Evolutionary conservation across 1,139 yeast genomes (phyloP).

Genomic region (Kodamaea ohmeri): DNA sequence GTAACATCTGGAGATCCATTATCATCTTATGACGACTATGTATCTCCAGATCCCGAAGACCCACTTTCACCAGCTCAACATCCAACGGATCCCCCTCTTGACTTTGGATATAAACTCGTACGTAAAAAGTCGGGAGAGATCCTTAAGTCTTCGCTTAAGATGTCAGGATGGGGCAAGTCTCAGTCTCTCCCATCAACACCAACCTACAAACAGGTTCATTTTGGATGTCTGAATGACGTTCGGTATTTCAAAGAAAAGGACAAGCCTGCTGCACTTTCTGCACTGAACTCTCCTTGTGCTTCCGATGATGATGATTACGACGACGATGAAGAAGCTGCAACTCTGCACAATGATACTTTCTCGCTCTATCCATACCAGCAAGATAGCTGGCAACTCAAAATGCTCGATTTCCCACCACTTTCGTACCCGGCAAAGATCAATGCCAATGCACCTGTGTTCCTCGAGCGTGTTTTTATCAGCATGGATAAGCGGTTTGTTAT

Average conservation of each 20-base stretch:
- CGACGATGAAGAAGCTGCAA: conserved; percentile 24
- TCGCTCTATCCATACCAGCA: conserved; percentile 6
- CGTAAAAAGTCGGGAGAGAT: conserved; percentile 80
- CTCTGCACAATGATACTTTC: conserved; percentile 7
- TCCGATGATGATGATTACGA: conserved; percentile 22
- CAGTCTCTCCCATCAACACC: conserved; percentile 75
- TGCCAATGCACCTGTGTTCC: conserved; percentile 45
- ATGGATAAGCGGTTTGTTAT: conserved; percentile 54
- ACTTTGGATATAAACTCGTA: conserved; percentile 31
- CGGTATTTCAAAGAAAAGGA: conserved; percentile 71
- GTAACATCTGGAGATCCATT: too few species aligned
- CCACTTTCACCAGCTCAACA: not conserved
- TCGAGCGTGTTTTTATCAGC: conserved; percentile 64
- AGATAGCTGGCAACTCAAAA: conserved; percentile 48
- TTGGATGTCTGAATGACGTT: conserved; percentile 65
- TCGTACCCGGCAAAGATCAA: conserved; percentile 40
- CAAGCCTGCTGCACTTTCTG: conserved; percentile 72
- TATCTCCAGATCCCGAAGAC: conserved; percentile 1
- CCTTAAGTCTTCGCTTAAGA: conserved; percentile 69
- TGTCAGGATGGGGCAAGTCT: conserved; percentile 23
- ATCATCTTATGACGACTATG: too few species aligned
- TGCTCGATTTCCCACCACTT: conserved; percentile 45
- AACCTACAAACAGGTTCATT: conserved; percentile 72
- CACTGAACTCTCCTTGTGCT: conserved; percentile 56
- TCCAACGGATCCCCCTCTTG: conserved; percentile 1